Conservation (phyloP, 192 early-diverging fungal species). For the Linnemannia schmuckeri region DNA sequence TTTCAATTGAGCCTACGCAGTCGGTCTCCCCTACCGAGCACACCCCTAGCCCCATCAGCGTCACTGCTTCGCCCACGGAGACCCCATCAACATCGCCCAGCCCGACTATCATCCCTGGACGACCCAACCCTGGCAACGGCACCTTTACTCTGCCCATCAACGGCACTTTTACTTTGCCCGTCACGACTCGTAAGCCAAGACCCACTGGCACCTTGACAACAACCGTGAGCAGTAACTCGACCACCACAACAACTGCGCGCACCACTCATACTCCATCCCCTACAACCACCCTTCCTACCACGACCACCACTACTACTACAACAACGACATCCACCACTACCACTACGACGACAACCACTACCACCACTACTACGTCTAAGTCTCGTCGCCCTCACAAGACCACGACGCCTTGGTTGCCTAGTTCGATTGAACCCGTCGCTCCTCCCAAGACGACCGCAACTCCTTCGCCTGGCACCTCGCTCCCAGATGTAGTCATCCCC, state of each 20-base stretch:
- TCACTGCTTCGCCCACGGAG: neutral
- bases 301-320: conserved; percentile 30
- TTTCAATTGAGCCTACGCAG: neutral
- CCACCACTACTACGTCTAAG: neutral
- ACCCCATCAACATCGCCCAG: neutral
- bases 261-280: conserved; percentile 10
- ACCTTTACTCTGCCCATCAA: neutral
- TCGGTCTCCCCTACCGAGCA: neutral
- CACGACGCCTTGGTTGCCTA: conserved; percentile 45
- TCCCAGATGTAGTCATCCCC: conserved; percentile 50
- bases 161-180: neutral
- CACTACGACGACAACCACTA: neutral
- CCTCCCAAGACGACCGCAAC: conserved; percentile 26
- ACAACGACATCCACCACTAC: conserved; percentile 23
- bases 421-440: conserved; percentile 33
- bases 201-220: neutral
- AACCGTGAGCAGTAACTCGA: neutral
- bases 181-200: neutral
- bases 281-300: conserved; percentile 2
- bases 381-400: conserved; percentile 25
- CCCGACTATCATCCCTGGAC: neutral
- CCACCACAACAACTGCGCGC: neutral
- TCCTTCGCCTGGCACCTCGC: conserved; percentile 44
- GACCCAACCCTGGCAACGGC: neutral
- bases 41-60: neutral